Evolutionary conservation across 2,329 filamentous ascomycete genomes (phyloP).

Genomic region (Diaporthe vexans): DNA sequence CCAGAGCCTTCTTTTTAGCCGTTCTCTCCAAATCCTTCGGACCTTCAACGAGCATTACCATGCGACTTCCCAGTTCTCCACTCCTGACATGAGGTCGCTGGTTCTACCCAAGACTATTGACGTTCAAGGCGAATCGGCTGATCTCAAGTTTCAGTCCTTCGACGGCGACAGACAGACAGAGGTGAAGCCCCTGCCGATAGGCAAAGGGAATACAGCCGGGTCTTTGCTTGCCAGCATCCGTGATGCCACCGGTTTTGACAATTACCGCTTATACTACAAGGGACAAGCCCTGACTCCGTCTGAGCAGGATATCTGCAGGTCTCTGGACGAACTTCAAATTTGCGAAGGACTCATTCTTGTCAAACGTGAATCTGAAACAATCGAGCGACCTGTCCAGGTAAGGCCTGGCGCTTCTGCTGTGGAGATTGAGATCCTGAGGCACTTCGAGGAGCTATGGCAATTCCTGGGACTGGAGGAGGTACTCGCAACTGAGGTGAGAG

Average conservation of each 20-base stretch:
- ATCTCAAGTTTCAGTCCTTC: constrained; percentile 82
- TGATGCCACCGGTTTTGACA: constrained; percentile 80
- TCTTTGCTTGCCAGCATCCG: constrained; percentile 78
- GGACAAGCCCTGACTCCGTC: constrained; percentile 76
- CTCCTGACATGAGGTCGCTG: constrained; percentile 68
- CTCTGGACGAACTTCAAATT: constrained; percentile 77
- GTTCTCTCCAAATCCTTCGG: constrained; percentile 77
- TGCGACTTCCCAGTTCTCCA: constrained; percentile 70
- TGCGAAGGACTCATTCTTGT: constrained; percentile 76
- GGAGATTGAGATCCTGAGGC: constrained; percentile 83
- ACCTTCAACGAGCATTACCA: constrained; percentile 78
- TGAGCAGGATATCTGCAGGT: constrained; percentile 70
- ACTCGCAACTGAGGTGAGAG: constrained; percentile 74
- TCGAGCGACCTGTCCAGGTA: constrained; percentile 58
- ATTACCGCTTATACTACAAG: constrained; percentile 79
- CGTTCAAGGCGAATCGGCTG: constrained; percentile 73
- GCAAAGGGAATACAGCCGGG: constrained; percentile 77
- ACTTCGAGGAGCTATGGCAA: constrained; percentile 87
- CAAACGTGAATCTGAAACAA: constrained; percentile 67
- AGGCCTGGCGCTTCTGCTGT: constrained; percentile 71
- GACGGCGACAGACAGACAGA: constrained; percentile 71
- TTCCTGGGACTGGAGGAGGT: constrained; percentile 81
- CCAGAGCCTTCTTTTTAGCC: constrained; percentile 74
- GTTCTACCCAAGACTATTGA: constrained; percentile 65
- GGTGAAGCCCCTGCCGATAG: constrained; percentile 74